These are phyloP conservation scores for Neurospora sp. DNA, from an alignment of 2,329 filamentous ascomycete genomes.

Conservation along the genomic window DNA sequence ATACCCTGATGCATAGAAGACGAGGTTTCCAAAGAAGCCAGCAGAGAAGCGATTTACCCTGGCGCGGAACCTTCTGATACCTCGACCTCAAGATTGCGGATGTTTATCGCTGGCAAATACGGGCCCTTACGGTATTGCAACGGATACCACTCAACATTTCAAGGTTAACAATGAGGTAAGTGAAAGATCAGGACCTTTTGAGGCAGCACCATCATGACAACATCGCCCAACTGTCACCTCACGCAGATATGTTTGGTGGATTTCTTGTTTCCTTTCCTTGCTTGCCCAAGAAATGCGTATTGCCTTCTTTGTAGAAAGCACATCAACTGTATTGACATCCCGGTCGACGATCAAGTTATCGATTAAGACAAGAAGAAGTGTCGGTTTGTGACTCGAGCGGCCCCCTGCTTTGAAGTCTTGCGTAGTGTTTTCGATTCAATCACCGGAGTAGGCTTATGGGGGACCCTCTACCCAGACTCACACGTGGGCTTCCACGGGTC, in stretches of 20 bases:
- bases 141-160: not conserved
- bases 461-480: slow-evolving; percentile 9
- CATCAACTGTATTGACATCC: not conserved
- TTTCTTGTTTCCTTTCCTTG: not conserved
- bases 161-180: not conserved
- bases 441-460: slow-evolving; percentile 11
- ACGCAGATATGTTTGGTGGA: not conserved
- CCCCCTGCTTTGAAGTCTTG: slow-evolving; percentile 24
- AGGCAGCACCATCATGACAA: not conserved
- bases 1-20: slow-evolving; percentile 34
- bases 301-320: not conserved
- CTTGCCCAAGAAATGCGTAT: not conserved
- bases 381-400: slow-evolving; percentile 22
- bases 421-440: slow-evolving; percentile 18
- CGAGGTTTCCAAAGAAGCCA: slow-evolving; percentile 21
- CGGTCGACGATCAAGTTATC: not conserved
- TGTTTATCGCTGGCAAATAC: slow-evolving; percentile 1
- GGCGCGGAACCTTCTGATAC: slow-evolving; percentile 3
- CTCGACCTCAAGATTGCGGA: slow-evolving; percentile 4
- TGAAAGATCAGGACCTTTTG: not conserved
- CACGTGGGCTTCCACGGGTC: slow-evolving; percentile 10
- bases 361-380: slow-evolving; percentile 7
- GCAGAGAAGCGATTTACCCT: slow-evolving; percentile 5
- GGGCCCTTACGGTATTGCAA: not conserved
- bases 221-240: not conserved